Conservation (phyloP, 2,329 filamentous ascomycete species). For the Talaromyces sp. region DNA sequence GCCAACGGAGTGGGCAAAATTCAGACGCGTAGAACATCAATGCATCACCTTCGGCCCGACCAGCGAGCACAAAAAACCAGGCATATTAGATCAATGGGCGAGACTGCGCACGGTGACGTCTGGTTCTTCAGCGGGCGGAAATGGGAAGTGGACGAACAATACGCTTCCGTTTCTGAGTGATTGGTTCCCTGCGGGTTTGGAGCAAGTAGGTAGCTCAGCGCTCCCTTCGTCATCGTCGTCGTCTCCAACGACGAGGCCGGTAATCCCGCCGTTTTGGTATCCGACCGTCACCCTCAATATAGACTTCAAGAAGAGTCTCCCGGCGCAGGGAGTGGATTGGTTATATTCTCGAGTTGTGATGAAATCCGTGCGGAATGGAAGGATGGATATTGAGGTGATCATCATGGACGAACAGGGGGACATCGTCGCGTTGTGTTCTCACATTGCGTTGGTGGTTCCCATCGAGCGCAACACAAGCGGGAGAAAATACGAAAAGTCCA, state of each 20-base stretch:
- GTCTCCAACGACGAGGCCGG: conserved; percentile 20
- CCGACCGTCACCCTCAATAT: conserved; percentile 72
- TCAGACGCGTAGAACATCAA: conserved; percentile 49
- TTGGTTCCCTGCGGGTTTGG: conserved; percentile 60
- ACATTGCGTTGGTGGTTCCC: conserved; percentile 62
- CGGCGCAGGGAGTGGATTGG: conserved; percentile 67
- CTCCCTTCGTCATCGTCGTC: conserved; percentile 26
- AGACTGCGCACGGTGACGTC: conserved; percentile 49
- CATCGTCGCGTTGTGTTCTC: conserved; percentile 64
- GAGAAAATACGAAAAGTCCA: conserved; percentile 34
- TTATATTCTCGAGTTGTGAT: conserved; percentile 62
- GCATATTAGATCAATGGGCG: conserved; percentile 63
- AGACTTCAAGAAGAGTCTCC: conserved; percentile 70
- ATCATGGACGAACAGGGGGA: conserved; percentile 62
- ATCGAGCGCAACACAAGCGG: conserved; percentile 61
- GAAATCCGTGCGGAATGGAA: conserved; percentile 66
- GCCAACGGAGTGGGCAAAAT: conserved; percentile 27
- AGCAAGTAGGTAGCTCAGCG: conserved; percentile 27
- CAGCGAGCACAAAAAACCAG: conserved; percentile 20
- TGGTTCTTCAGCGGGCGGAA: background rate
- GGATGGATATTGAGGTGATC: conserved; percentile 70
- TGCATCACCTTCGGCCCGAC: conserved; percentile 46
- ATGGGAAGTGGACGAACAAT: conserved; percentile 57
- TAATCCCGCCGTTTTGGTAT: conserved; percentile 59
- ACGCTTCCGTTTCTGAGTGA: conserved; percentile 65